Conservation (phyloP, 768 basidiomycete species). For the Russula foetens region DNA sequence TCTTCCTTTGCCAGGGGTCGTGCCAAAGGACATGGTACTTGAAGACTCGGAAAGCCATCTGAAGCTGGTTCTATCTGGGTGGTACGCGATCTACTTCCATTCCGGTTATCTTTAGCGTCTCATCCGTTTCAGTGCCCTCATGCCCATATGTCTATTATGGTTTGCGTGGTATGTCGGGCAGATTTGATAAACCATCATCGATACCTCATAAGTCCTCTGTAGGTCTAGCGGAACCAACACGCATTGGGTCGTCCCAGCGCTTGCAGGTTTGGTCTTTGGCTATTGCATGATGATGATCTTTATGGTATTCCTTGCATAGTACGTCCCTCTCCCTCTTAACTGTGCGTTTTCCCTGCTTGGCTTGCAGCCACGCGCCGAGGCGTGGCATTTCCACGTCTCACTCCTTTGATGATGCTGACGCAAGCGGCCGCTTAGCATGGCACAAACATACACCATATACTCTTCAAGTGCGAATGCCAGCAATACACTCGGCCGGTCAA, state of each 20-base stretch:
- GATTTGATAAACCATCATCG: no score
- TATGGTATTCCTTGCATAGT: not conserved
- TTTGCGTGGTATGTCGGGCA: conserved; percentile 21
- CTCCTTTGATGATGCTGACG: not conserved
- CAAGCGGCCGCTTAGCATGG: not conserved
- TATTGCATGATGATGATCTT: conserved; percentile 16
- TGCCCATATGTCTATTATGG: conserved; percentile 24
- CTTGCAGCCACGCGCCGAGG: no score
- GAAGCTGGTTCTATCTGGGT: conserved; percentile 20
- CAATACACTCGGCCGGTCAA: conserved; percentile 20
- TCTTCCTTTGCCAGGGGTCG: conserved; percentile 17
- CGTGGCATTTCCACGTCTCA: no score
- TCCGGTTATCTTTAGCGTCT: not conserved
- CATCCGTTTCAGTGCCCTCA: conserved; percentile 1
- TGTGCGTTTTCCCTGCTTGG: not conserved
- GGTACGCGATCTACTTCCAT: not conserved
- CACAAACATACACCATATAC: conserved; percentile 21
- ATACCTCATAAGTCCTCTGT: not conserved
- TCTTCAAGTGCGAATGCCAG: conserved; percentile 20
- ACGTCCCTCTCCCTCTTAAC: not conserved
- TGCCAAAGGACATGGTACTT: not conserved
- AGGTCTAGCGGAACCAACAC: conserved; percentile 22
- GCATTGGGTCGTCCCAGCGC: conserved; percentile 22
- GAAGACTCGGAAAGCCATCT: conserved; percentile 15
- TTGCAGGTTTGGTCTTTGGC: conserved; percentile 22